These are phyloP conservation scores for Penicillium sp. DNA, from an alignment of 2,329 filamentous ascomycete species.

Conservation along the genomic window DNA sequence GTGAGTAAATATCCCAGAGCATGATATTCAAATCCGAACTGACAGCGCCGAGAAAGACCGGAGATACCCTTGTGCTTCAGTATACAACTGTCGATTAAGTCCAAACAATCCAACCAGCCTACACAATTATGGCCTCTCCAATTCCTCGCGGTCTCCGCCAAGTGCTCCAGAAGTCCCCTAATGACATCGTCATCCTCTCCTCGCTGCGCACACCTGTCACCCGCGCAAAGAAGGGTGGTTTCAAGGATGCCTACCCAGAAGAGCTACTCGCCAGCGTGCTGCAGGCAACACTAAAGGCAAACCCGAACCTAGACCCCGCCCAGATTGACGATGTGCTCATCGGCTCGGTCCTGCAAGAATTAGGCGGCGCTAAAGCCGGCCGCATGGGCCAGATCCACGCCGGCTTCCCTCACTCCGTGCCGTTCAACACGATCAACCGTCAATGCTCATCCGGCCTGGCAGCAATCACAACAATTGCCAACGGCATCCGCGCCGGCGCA, in stretches of 20 bases:
- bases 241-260: conserved; percentile 88
- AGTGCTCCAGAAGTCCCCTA: conserved; percentile 73
- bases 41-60: neutral
- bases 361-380: conserved; percentile 85
- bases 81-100: conserved; percentile 6
- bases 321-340: conserved; percentile 78
- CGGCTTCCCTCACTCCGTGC: conserved; percentile 68
- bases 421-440: conserved; percentile 83
- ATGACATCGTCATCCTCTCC: conserved; percentile 84
- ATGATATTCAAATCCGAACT: neutral
- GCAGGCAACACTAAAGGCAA: conserved; percentile 67
- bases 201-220: conserved; percentile 86
- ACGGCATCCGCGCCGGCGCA: conserved; percentile 70
- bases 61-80: conserved; percentile 1
- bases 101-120: conserved; percentile 4
- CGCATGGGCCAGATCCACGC: conserved; percentile 88
- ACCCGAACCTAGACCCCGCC: conserved; percentile 68
- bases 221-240: conserved; percentile 74
- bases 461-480: conserved; percentile 70
- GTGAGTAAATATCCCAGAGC: neutral
- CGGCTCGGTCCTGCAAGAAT: conserved; percentile 84
- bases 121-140: conserved; percentile 44
- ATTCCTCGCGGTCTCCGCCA: conserved; percentile 67
- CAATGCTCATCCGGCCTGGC: conserved; percentile 79
- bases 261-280: conserved; percentile 69